A percentile compares a stretch with the other conserved stretches of the same genome.
These are phyloP conservation scores for Platanthera zijinensis DNA, from an alignment of 106 monocot genomes.

Conservation along the genomic window DNA sequence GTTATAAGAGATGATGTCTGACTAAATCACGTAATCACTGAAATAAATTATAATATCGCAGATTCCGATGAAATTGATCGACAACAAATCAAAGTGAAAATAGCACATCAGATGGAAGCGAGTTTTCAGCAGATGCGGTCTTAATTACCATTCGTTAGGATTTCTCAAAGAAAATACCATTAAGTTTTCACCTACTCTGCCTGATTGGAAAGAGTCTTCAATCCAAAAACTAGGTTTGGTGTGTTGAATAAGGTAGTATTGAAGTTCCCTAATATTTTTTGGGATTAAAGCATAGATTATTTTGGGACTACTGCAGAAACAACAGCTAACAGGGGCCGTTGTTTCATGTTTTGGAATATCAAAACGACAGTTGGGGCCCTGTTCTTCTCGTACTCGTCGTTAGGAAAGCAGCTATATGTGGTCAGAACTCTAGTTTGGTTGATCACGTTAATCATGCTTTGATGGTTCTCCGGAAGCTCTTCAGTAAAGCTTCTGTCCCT, in stretches of 20 bases:
- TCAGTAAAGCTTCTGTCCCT: constrained; percentile 75
- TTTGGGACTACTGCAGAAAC: constrained; percentile 97
- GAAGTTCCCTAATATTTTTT: constrained; percentile 86
- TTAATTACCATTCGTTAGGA: constrained; percentile 88
- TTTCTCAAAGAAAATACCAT: constrained; percentile 80
- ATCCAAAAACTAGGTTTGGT: constrained; percentile 93
- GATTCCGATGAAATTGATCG: constrained; percentile 15
- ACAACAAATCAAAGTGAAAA: constrained; percentile 42
- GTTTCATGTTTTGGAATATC: constrained; percentile 99
- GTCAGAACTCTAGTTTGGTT: constrained; percentile 37
- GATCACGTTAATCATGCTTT: constrained; percentile 86
- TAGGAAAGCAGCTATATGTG: constrained; percentile 83
- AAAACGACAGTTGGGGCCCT: constrained; percentile 90
- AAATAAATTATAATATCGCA: constrained; percentile 36
- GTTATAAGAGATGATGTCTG: constrained; percentile 57
- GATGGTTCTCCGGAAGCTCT: constrained; percentile 70
- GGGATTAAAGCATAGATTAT: constrained; percentile 94
- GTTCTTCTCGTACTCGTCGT: constrained; percentile 95
- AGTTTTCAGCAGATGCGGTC: constrained; percentile 77
- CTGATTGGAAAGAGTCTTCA: constrained; percentile 80
- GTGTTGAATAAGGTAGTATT: constrained; percentile 86
- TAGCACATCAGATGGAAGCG: constrained; percentile 55
- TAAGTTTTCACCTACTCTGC: constrained; percentile 71
- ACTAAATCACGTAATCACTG: constrained; percentile 66
- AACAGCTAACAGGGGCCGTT: constrained; percentile 57